A percentile compares a stretch with the other conserved stretches of the same genome.
These are phyloP conservation scores for Eucalyptus erythrocorys DNA, from an alignment of 345 rosid genomes.

Conservation along the genomic window DNA sequence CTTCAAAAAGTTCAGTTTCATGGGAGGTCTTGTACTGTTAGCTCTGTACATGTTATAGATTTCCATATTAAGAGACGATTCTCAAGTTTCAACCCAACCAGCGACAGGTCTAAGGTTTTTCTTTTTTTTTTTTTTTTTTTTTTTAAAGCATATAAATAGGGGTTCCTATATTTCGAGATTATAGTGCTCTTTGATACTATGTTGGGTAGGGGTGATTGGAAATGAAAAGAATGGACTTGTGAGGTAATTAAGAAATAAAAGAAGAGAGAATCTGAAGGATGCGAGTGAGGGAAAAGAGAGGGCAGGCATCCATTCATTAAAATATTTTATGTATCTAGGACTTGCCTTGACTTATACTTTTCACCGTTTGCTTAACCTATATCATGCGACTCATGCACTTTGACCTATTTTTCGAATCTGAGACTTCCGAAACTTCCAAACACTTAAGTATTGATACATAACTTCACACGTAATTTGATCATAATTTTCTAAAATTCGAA, in stretches of 20 bases:
- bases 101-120: neutral
- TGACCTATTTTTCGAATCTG: neutral
- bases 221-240: neutral
- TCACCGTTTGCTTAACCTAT: neutral
- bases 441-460: neutral
- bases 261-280: neutral
- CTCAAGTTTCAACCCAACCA: neutral
- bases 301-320: neutral
- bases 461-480: neutral
- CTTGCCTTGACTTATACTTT: neutral
- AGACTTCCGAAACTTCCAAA: neutral
- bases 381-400: neutral
- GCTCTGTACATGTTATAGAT: neutral
- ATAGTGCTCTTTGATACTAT: neutral
- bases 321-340: neutral
- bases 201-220: neutral
- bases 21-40: neutral
- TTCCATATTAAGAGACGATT: neutral
- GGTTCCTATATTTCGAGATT: neutral
- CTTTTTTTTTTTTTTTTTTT: neutral
- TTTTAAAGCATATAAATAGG: neutral
- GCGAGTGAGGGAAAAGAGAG: neutral
- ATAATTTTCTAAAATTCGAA: neutral
- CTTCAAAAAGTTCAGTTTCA: neutral
- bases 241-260: neutral